phyloP scores from a whole-genome alignment of 1,139 yeast genomes.

The Scheffersomyces quercinus region DNA sequence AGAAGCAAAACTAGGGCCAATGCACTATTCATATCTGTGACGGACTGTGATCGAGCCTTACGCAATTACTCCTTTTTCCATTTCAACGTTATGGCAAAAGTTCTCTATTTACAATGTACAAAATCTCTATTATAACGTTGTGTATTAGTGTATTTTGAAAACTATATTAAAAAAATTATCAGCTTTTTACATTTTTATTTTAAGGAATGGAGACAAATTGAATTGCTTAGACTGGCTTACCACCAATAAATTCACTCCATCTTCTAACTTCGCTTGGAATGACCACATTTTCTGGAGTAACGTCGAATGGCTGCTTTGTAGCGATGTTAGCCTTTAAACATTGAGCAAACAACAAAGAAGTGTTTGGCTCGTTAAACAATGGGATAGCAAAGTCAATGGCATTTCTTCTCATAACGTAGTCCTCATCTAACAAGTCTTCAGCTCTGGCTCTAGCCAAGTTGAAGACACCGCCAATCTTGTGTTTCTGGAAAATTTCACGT shows the following conservation, averaged over 20 bases:
- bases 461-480: conserved; percentile 83
- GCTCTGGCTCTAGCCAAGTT: conserved; percentile 92
- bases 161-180: too few relatives aligned
- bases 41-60: too few relatives aligned
- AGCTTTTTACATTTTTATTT: too few relatives aligned
- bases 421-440: conserved; percentile 78
- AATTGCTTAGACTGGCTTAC: conserved; percentile 66
- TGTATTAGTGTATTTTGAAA: too few relatives aligned
- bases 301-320: conserved; percentile 46
- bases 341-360: conserved; percentile 82
- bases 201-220: background rate
- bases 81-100: too few relatives aligned
- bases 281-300: conserved; percentile 44
- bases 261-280: conserved; percentile 86
- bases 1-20: too few relatives aligned
- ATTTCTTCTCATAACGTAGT: conserved; percentile 97
- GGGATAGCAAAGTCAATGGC: conserved; percentile 98
- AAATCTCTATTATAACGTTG: too few relatives aligned
- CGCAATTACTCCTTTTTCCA: too few relatives aligned
- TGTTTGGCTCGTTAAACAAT: conserved; percentile 92
- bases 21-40: too few relatives aligned
- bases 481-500: conserved; percentile 87
- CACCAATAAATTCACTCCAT: conserved; percentile 97
- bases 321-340: conserved; percentile 77
- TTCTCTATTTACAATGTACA: too few relatives aligned